Evolutionary conservation across 2,329 filamentous ascomycete species (phyloP).

Genomic region (Chrysoporthe puriensis): DNA sequence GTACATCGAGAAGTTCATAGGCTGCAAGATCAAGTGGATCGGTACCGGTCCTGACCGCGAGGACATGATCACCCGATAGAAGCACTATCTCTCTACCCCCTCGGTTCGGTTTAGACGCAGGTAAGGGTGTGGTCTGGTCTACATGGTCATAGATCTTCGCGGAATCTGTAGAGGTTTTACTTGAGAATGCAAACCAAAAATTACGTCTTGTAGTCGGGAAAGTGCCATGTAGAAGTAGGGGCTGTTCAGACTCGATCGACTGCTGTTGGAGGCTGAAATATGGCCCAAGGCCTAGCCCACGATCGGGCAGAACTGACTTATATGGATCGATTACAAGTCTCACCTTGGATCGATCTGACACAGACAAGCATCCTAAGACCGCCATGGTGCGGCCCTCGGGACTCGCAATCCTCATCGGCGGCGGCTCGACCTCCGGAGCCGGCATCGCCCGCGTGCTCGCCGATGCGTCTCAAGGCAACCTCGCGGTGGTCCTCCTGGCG

Average conservation of each 20-base stretch:
- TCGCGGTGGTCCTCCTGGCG: conserved; percentile 58
- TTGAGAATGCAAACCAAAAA: conserved; percentile 13
- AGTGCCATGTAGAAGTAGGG: not conserved
- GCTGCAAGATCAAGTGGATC: conserved; percentile 65
- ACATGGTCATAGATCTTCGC: conserved; percentile 9
- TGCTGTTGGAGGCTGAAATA: not conserved
- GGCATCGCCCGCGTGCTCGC: conserved; percentile 61
- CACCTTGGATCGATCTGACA: not conserved
- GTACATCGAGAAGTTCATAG: conserved; percentile 67
- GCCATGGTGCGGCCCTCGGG: conserved; percentile 49
- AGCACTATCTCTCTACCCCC: too few species aligned
- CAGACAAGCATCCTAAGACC: not conserved
- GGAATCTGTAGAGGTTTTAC: conserved; percentile 13
- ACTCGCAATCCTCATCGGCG: conserved; percentile 55
- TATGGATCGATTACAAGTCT: not conserved
- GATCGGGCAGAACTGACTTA: not conserved
- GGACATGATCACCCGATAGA: too few species aligned
- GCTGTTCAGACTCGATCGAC: not conserved
- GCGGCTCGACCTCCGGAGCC: conserved; percentile 53
- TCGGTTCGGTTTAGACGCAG: not conserved
- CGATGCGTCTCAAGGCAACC: conserved; percentile 53
- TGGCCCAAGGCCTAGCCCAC: too few species aligned
- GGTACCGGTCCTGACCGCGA: conserved; percentile 66
- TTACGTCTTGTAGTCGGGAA: not conserved
- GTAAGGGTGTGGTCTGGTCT: conserved; percentile 11